These are phyloP conservation scores for Stephania yunnanensis DNA, from an alignment of 164 flowering plant genomes.

Conservation along the genomic window DNA sequence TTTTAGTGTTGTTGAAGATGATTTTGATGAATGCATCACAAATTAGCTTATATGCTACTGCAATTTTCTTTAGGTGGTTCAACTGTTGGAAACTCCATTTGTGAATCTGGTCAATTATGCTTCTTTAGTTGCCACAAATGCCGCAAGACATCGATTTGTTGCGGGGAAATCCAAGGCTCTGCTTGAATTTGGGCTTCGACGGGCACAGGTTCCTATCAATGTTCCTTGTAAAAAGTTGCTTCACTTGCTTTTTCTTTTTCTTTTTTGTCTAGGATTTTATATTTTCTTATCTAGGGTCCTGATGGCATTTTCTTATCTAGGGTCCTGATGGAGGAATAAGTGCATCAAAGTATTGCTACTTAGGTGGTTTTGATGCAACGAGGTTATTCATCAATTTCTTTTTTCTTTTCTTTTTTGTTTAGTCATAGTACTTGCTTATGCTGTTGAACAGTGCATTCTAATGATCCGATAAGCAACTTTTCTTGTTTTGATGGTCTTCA, in stretches of 20 bases:
- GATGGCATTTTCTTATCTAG: conserved; percentile 63
- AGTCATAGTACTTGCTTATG: not conserved
- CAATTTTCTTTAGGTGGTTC: conserved; percentile 57
- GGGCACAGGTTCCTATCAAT: conserved; percentile 68
- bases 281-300: conserved; percentile 65
- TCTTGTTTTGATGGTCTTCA: not conserved
- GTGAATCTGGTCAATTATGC: conserved; percentile 89
- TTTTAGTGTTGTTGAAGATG: conserved; percentile 3
- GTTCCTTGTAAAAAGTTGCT: not conserved
- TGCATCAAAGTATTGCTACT: conserved; percentile 87
- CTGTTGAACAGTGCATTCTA: not conserved
- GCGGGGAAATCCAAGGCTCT: conserved; percentile 84
- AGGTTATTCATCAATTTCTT: conserved; percentile 38
- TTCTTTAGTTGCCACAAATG: conserved; percentile 94
- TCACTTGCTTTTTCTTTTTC: conserved; percentile 7
- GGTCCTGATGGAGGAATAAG: conserved; percentile 98
- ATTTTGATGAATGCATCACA: not conserved
- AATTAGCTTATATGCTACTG: not conserved
- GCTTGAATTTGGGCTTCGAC: conserved; percentile 94
- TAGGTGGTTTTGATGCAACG: conserved; percentile 98
- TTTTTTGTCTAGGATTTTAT: conserved; percentile 1
- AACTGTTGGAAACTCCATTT: conserved; percentile 87
- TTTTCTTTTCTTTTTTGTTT: not conserved
- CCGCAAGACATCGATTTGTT: conserved; percentile 96
- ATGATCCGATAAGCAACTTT: not conserved